Conservation (phyloP, 2,329 filamentous ascomycete species). For the Aspergillus texensis region DNA sequence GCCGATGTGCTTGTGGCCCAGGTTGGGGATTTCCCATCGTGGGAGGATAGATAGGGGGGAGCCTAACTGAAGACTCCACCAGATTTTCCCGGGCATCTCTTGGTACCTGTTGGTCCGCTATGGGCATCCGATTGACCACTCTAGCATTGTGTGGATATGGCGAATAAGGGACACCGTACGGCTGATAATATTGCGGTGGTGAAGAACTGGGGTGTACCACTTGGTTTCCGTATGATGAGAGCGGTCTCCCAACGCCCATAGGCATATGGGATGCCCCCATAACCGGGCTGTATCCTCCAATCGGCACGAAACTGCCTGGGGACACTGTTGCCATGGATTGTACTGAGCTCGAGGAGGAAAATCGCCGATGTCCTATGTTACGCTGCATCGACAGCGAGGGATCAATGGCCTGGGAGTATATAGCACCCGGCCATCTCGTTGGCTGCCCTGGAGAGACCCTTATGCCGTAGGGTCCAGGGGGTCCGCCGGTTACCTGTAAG, state of each 20-base stretch:
- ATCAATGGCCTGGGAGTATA: constrained; percentile 34
- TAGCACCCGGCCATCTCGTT: constrained; percentile 36
- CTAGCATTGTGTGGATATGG: constrained; percentile 31
- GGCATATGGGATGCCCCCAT: constrained; percentile 24
- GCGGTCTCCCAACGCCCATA: constrained; percentile 28
- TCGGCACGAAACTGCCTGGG: constrained; percentile 30
- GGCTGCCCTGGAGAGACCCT: constrained; percentile 27
- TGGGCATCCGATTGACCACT: constrained; percentile 28
- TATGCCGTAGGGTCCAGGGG: constrained; percentile 22
- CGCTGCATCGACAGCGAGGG: constrained; percentile 28
- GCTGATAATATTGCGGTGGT: constrained; percentile 36
- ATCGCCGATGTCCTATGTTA: constrained; percentile 32
- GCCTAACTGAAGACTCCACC: constrained; percentile 36
- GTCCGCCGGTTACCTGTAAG: constrained; percentile 32
- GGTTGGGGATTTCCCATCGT: constrained; percentile 24
- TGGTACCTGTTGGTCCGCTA: constrained; percentile 26
- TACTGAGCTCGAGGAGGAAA: constrained; percentile 36
- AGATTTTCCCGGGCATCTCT: constrained; percentile 33
- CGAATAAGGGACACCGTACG: constrained; percentile 27
- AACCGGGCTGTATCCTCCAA: constrained; percentile 31
- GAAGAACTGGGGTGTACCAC: constrained; percentile 34
- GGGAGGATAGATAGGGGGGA: constrained; percentile 42
- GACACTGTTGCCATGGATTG: constrained; percentile 29
- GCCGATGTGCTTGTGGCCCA: constrained; percentile 30
- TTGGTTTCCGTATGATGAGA: constrained; percentile 31